Base-by-base conservation (phyloP, 176 grass and related monocot species). In the Oryza nivara region DNA sequence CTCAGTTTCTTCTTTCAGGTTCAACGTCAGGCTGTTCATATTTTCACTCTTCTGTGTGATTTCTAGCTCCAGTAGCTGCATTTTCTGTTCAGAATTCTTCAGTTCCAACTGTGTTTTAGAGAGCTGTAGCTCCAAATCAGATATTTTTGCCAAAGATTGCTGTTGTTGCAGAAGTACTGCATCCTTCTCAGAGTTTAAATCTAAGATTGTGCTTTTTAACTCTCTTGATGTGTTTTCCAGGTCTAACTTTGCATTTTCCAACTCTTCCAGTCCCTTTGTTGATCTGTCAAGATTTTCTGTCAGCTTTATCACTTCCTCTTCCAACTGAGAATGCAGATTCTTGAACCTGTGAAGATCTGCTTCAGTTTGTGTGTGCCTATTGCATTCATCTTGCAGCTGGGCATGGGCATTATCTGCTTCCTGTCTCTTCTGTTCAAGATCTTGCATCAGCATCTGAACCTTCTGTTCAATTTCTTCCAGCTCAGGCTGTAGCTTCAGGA, bases 21-120 rank as follows among this genome's bases (percentile, higher is more conserved):
- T 83, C 6, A 71, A 34, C 43, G 83, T 76, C 47, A 91, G 65
- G 77, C n/a, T 84, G 70, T 66, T 25, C 4, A 87, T 32, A 34
- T 9, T 75, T 87, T 85, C 77, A 47, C 72, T 89, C 84, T 88
- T 89, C 69, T 80, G 77, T 78, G 77, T 63, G 20, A 83, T 80
- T 89, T 90, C 88, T 94, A 67, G 83, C 52, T 79, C 88, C 72
- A 77, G 83, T 70, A 84, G 47, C 74, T 82, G 88, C 34, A 87
- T 74, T 87, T 85, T 87, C 32, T 84, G 68, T 85, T 85, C 72
- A 49, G 43, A 87, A 43, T 79, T 90, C 49, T 88, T 78, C 77
- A 90, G 44, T 85, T 93, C 86, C 60, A 89, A 75, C 79, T 83
- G 74, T 11, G 30, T 4, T 73, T 80, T 74, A 45, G 63, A 87